Conservation (phyloP, 2,329 filamentous ascomycete genomes). For the Pestalotiopsis sp. region DNA sequence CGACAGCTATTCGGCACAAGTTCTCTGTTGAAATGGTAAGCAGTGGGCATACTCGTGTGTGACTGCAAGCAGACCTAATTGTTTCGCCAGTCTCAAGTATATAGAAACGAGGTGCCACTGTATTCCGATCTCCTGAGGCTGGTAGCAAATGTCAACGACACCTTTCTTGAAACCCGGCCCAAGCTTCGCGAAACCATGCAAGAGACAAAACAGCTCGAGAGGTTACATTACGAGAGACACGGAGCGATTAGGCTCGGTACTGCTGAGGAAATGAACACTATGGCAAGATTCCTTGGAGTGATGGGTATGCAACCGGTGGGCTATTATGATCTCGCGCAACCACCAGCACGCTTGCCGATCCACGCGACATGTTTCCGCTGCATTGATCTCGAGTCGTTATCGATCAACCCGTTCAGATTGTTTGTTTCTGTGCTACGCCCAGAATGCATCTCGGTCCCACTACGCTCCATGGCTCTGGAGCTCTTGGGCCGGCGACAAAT, state of each 20-base stretch:
- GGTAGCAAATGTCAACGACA: background rate
- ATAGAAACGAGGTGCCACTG: slow-evolving; percentile 7
- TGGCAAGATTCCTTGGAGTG: slow-evolving; percentile 5
- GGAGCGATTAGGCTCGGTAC: slow-evolving; percentile 10
- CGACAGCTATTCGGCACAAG: background rate
- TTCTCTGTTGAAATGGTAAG: slow-evolving; percentile 1
- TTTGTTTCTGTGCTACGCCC: slow-evolving; percentile 10
- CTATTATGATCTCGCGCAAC: slow-evolving; percentile 9
- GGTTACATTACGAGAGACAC: slow-evolving; percentile 8
- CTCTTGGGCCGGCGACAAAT: slow-evolving; percentile 5
- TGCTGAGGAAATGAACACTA: slow-evolving; percentile 3
- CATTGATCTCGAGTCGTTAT: slow-evolving; percentile 9
- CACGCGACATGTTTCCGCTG: slow-evolving; percentile 7
- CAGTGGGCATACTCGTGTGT: background rate
- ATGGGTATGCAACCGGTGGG: slow-evolving; percentile 11
- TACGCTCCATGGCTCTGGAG: background rate
- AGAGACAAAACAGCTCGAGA: background rate
- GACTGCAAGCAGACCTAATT: background rate
- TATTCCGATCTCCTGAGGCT: background rate
- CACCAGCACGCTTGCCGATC: slow-evolving; percentile 1
- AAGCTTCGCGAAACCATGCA: background rate
- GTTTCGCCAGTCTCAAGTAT: background rate
- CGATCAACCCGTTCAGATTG: background rate
- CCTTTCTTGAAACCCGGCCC: background rate
- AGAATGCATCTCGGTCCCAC: background rate